Conservation (phyloP, 2,329 filamentous ascomycete genomes). For the Pseudogymnoascus sp. region DNA sequence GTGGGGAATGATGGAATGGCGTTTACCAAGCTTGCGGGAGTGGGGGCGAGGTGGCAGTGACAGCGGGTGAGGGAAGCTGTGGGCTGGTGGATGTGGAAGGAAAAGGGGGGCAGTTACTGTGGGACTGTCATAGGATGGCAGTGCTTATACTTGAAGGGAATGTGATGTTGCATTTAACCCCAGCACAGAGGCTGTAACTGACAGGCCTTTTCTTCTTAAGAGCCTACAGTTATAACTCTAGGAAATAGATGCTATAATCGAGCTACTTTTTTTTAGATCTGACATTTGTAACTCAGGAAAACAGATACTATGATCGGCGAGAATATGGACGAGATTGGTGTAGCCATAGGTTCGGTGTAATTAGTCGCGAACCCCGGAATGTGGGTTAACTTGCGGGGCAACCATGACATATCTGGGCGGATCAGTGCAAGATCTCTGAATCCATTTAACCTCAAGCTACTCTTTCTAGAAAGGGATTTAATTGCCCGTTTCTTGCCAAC, state of each 20-base stretch:
- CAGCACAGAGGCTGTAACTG: background rate
- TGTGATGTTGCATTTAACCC: background rate
- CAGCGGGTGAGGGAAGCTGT: background rate
- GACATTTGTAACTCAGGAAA: background rate
- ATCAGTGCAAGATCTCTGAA: background rate
- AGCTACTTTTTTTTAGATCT: background rate
- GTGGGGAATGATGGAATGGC: background rate
- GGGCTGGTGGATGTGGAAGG: background rate
- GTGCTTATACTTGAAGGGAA: background rate
- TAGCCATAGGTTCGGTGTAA: background rate
- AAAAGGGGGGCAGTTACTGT: background rate
- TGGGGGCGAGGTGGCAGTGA: background rate
- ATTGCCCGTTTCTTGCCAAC: background rate
- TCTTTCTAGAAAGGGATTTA: background rate
- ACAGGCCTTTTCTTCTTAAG: too few relatives aligned
- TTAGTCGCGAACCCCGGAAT: background rate
- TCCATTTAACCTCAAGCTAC: background rate
- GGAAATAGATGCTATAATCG: too few relatives aligned
- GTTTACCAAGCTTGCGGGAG: background rate
- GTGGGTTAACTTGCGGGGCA: background rate
- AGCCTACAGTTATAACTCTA: too few relatives aligned
- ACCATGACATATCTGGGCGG: background rate
- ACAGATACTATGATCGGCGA: background rate
- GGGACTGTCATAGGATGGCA: background rate
- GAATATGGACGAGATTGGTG: background rate